phyloP scores from a whole-genome alignment of 2,329 filamentous ascomycete species.

The Penicillium sp. region DNA sequence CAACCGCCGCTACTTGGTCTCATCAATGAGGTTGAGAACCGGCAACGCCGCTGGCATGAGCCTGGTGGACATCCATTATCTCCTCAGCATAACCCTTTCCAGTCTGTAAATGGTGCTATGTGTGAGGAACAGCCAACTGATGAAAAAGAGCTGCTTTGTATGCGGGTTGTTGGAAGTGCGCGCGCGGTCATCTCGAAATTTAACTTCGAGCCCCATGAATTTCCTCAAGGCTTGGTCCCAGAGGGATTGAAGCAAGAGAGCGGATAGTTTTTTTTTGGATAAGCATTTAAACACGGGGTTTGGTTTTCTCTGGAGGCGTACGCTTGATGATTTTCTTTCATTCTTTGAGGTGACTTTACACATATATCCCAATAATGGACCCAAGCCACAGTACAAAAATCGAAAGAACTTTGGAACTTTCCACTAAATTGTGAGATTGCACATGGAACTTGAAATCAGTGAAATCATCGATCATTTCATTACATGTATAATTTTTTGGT shows the following conservation, averaged over 20 bases:
- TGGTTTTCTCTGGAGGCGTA: neutral
- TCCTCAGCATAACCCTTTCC: constrained; percentile 7
- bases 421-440: neutral
- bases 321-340: neutral
- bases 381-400: neutral
- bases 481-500: constrained; percentile 14
- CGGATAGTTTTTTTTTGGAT: neutral
- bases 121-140: constrained; percentile 8
- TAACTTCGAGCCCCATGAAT: constrained; percentile 37
- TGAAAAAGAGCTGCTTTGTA: constrained; percentile 35
- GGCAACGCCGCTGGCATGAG: constrained; percentile 45
- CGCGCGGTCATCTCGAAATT: constrained; percentile 36
- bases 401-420: neutral
- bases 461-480: constrained; percentile 22
- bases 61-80: constrained; percentile 23
- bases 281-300: neutral
- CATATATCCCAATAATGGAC: neutral
- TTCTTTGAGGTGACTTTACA: neutral
- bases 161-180: constrained; percentile 37
- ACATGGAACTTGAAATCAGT: neutral
- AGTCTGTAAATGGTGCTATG: neutral
- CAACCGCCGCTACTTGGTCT: constrained; percentile 39
- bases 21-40: constrained; percentile 42
- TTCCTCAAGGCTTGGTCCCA: constrained; percentile 27
- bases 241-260: constrained; percentile 1